Evolutionary conservation across 164 flowering plant species (phyloP).

Genomic region (Saururus chinensis): DNA sequence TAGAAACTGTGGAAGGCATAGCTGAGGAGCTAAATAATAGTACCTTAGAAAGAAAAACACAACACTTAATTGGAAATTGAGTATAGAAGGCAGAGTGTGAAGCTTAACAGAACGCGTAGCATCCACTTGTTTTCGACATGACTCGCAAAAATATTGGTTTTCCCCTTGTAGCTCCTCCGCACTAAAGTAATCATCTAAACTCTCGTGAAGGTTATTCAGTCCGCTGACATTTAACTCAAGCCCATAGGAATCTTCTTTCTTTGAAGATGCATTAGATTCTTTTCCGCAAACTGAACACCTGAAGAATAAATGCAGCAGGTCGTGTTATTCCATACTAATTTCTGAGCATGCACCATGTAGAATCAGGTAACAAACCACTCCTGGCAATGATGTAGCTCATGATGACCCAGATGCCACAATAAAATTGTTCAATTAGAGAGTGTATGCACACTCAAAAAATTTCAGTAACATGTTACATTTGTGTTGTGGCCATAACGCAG

Average conservation of each 20-base stretch:
- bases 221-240: constrained; percentile 88
- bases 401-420: background rate
- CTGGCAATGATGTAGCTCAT: too few relatives aligned
- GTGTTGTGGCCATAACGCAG: background rate
- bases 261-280: constrained; percentile 91
- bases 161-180: constrained; percentile 82
- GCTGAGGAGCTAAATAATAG: background rate
- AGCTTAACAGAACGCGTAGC: constrained; percentile 88
- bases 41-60: constrained; percentile 91
- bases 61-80: constrained; percentile 94
- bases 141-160: constrained; percentile 84
- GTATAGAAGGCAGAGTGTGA: constrained; percentile 69
- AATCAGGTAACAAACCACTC: background rate
- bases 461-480: background rate
- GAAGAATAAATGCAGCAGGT: constrained; percentile 2
- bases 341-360: background rate
- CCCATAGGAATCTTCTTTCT: constrained; percentile 86
- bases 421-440: background rate
- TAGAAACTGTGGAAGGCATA: background rate
- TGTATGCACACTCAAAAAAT: background rate
- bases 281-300: constrained; percentile 90
- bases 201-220: constrained; percentile 68
- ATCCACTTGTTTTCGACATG: constrained; percentile 72
- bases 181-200: constrained; percentile 79
- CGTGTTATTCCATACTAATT: background rate